Percentiles rank a stretch among this genome's conserved stretches.
phyloP scores from a whole-genome alignment of 371 early-diverging fungal genomes.

The Mucor velutinosus region DNA sequence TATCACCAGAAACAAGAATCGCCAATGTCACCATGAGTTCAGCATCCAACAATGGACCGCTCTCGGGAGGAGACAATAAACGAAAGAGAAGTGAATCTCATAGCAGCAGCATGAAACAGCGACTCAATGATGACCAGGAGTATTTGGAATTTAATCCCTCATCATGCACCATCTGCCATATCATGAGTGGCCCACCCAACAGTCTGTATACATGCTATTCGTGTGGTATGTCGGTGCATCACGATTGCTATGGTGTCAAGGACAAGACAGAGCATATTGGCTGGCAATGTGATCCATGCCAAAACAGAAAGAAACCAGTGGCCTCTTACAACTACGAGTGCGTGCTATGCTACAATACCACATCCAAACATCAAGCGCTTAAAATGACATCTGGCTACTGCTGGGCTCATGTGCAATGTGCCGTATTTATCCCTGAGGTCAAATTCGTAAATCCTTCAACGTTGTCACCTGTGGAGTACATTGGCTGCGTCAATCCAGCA shows the following conservation, averaged over 20 bases:
- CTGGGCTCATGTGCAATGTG: conserved; percentile 96
- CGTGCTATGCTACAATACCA: conserved; percentile 55
- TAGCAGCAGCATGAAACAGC: neutral
- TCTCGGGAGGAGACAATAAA: neutral
- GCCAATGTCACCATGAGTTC: neutral
- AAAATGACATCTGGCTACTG: conserved; percentile 85
- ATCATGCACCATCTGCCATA: conserved; percentile 59
- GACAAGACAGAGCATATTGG: conserved; percentile 16
- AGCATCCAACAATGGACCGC: neutral
- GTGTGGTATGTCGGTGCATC: conserved; percentile 67
- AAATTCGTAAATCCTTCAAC: conserved; percentile 63
- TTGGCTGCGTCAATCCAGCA: conserved; percentile 65
- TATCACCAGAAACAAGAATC: conserved; percentile 8
- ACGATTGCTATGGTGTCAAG: conserved; percentile 57
- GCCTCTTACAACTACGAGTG: conserved; percentile 67
- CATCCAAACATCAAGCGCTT: conserved; percentile 60
- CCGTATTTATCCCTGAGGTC: conserved; percentile 81
- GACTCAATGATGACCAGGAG: neutral
- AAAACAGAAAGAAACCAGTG: conserved; percentile 59
- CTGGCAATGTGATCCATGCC: conserved; percentile 71
- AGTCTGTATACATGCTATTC: conserved; percentile 55
- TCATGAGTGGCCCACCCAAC: conserved; percentile 22
- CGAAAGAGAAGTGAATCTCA: conserved; percentile 9
- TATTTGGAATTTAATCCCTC: conserved; percentile 17
- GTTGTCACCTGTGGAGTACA: conserved; percentile 79